These are phyloP conservation scores for Fusarium buharicum DNA, from an alignment of 2,329 filamentous ascomycete species.

Conservation along the genomic window DNA sequence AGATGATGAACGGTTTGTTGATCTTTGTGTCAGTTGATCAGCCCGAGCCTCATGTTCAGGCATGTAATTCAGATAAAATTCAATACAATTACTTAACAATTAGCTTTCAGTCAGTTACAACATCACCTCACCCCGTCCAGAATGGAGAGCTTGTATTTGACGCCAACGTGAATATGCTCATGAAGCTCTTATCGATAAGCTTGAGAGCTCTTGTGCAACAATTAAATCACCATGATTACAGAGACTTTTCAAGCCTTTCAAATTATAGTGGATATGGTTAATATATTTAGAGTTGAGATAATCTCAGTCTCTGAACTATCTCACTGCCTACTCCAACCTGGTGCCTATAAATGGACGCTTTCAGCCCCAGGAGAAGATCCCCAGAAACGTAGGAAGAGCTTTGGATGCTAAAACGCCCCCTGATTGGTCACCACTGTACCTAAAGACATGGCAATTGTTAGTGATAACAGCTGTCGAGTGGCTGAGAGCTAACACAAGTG, in stretches of 20 bases:
- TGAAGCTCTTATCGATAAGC: not conserved
- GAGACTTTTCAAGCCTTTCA: too few relatives aligned
- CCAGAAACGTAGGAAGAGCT: not conserved
- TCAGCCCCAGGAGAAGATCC: not conserved
- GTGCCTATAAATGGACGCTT: too few relatives aligned
- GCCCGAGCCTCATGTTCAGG: too few relatives aligned
- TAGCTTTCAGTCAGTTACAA: not conserved
- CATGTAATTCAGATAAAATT: too few relatives aligned
- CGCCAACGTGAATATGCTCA: not conserved
- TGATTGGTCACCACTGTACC: constrained; percentile 16
- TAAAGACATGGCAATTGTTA: constrained; percentile 27
- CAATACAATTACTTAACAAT: not conserved
- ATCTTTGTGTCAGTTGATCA: not conserved
- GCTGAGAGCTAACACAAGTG: constrained; percentile 34
- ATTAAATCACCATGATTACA: too few relatives aligned
- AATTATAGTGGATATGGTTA: too few relatives aligned
- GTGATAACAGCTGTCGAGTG: constrained; percentile 36
- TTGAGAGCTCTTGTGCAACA: not conserved
- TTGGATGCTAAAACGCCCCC: constrained; percentile 12
- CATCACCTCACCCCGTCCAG: not conserved
- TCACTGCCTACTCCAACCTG: too few relatives aligned
- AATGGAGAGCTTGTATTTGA: too few relatives aligned
- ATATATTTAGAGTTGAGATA: too few relatives aligned
- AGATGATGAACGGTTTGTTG: not conserved
- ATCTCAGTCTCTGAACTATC: too few relatives aligned